Evolutionary conservation across 2,329 filamentous ascomycete genomes (phyloP).

Genomic region (Cladosporium sp.): DNA sequence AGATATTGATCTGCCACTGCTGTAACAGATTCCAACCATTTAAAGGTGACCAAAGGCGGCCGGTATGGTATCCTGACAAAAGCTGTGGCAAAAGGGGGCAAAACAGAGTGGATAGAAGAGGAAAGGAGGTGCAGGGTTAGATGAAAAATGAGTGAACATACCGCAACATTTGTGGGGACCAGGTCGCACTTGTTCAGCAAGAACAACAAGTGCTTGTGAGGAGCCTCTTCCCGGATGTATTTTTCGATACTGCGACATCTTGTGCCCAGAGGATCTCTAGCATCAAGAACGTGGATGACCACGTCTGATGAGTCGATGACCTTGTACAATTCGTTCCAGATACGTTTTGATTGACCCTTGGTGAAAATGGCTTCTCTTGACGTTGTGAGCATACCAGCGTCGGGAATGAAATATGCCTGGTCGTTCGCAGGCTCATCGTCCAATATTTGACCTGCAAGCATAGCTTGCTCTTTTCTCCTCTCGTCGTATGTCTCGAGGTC

Average conservation of each 20-base stretch:
- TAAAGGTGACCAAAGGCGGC: conserved; percentile 44
- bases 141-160: conserved; percentile 57
- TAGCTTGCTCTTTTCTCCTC: conserved; percentile 68
- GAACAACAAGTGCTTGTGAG: conserved; percentile 92
- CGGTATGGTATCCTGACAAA: conserved; percentile 79
- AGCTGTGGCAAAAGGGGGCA: conserved; percentile 60
- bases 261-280: conserved; percentile 83
- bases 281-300: conserved; percentile 89
- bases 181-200: conserved; percentile 89
- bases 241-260: conserved; percentile 88
- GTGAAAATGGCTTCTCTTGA: conserved; percentile 72
- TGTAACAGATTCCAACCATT: conserved; percentile 95
- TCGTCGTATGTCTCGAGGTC: conserved; percentile 80
- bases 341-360: conserved; percentile 92
- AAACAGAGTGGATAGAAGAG: conserved; percentile 21
- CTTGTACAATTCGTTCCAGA: conserved; percentile 92
- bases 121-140: conserved; percentile 16
- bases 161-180: conserved; percentile 85
- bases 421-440: conserved; percentile 10
- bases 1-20: conserved; percentile 90
- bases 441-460: conserved; percentile 1
- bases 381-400: conserved; percentile 38
- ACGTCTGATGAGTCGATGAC: conserved; percentile 95
- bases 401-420: conserved; percentile 3
- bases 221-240: conserved; percentile 86